Evolutionary conservation across 2,329 filamentous ascomycete species (phyloP).

Genomic region (Ceratocystis huliohia): DNA sequence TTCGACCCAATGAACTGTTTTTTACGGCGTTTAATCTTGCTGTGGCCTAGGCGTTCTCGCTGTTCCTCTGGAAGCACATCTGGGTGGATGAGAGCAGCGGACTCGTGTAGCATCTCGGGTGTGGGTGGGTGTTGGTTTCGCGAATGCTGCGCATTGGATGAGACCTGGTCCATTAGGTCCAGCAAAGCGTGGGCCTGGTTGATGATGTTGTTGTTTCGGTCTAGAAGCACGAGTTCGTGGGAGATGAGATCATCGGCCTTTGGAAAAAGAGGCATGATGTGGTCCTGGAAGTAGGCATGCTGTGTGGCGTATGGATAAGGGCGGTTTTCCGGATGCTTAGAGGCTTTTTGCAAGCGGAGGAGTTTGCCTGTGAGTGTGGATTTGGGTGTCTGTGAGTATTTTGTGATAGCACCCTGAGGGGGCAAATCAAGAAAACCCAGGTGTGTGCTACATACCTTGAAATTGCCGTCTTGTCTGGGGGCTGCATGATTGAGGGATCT

Average conservation of each 20-base stretch:
- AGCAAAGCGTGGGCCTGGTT: slow-evolving; percentile 42
- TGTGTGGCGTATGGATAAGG: slow-evolving; percentile 21
- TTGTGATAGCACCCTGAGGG: too few species aligned
- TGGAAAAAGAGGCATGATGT: slow-evolving; percentile 20
- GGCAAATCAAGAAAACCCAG: neutral
- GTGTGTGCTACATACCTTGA: slow-evolving; percentile 28
- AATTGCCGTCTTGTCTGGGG: slow-evolving; percentile 25
- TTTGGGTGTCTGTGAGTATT: slow-evolving; percentile 4
- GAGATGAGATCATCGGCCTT: slow-evolving; percentile 33
- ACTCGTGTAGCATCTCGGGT: slow-evolving; percentile 17
- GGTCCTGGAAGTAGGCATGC: slow-evolving; percentile 19
- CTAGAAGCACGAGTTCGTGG: slow-evolving; percentile 37
- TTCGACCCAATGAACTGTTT: slow-evolving; percentile 38
- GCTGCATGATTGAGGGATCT: slow-evolving; percentile 29
- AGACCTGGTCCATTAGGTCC: slow-evolving; percentile 33
- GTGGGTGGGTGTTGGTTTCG: slow-evolving; percentile 16
- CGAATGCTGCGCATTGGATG: slow-evolving; percentile 19
- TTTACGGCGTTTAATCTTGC: slow-evolving; percentile 26
- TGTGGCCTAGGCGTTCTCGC: slow-evolving; percentile 3
- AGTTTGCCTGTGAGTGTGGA: slow-evolving; percentile 22
- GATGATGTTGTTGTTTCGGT: slow-evolving; percentile 29
- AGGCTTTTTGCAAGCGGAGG: slow-evolving; percentile 22
- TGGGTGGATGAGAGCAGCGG: slow-evolving; percentile 8
- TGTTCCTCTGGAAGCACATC: slow-evolving; percentile 13
- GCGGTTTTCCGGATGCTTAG: slow-evolving; percentile 19